Percentiles rank a stretch among this genome's conserved stretches.
phyloP scores from a whole-genome alignment of 2,329 filamentous ascomycete species.

The Madurella fahalii region DNA sequence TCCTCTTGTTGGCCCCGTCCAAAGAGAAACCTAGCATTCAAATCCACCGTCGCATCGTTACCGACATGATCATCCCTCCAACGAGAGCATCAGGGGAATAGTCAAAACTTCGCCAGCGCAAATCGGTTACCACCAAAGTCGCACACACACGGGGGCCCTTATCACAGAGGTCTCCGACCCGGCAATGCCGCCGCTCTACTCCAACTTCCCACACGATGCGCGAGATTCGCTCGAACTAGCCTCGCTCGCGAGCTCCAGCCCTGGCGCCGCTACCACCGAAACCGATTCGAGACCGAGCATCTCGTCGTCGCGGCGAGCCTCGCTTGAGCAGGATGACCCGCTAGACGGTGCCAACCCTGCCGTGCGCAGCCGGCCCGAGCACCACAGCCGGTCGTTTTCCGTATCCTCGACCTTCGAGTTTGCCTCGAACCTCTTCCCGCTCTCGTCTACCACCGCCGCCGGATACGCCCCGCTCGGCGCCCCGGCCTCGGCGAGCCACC shows the following conservation, averaged over 20 bases:
- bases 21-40: too few species aligned
- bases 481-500: constrained; percentile 56
- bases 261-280: constrained; percentile 55
- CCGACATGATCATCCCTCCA: neutral
- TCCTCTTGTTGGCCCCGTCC: neutral
- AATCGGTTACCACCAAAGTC: neutral
- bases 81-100: neutral
- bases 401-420: constrained; percentile 94
- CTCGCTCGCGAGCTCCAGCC: constrained; percentile 83
- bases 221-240: constrained; percentile 96
- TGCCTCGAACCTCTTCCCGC: constrained; percentile 83
- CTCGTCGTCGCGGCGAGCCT: constrained; percentile 87
- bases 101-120: neutral
- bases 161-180: neutral
- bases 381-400: constrained; percentile 69
- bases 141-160: neutral
- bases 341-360: constrained; percentile 60
- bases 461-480: constrained; percentile 85
- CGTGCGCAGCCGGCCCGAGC: constrained; percentile 33
- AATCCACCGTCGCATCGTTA: neutral
- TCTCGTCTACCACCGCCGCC: constrained; percentile 72
- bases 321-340: constrained; percentile 82
- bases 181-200: constrained; percentile 41
- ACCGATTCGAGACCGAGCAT: constrained; percentile 79
- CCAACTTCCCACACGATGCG: constrained; percentile 44